These are phyloP conservation scores for Suhomyces faveliae DNA, from an alignment of 805 yeast species.

Conservation along the genomic window DNA sequence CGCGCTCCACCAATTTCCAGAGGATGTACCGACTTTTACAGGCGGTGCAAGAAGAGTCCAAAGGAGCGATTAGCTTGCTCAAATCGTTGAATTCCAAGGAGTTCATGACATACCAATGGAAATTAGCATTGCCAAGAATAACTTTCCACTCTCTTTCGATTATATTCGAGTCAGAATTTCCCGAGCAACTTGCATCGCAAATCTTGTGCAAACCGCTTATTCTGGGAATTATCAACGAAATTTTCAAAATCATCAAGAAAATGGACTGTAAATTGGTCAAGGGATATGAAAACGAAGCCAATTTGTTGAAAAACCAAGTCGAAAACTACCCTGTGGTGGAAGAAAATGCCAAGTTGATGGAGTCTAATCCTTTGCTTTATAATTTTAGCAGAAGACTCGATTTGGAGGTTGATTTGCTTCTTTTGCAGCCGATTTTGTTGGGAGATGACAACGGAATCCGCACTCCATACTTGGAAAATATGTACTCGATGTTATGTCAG, in stretches of 20 bases:
- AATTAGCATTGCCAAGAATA: constrained; percentile 72
- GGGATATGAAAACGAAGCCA: constrained; percentile 66
- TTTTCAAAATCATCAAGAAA: constrained; percentile 66
- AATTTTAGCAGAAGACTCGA: constrained; percentile 54
- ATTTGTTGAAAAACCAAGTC: constrained; percentile 54
- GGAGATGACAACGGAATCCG: constrained; percentile 87
- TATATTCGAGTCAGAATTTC: constrained; percentile 67
- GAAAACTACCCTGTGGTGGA: constrained; percentile 38
- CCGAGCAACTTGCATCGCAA: constrained; percentile 56
- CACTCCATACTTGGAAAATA: constrained; percentile 87
- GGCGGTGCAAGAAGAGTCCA: constrained; percentile 31
- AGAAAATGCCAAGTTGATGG: constrained; percentile 31
- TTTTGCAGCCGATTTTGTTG: constrained; percentile 81
- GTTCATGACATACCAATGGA: constrained; percentile 78
- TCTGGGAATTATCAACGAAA: constrained; percentile 75
- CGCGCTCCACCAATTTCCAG: constrained; percentile 16
- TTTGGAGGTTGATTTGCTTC: constrained; percentile 68
- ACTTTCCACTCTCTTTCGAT: constrained; percentile 77
- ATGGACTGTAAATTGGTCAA: constrained; percentile 74
- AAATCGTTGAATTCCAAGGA: constrained; percentile 53
- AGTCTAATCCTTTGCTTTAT: constrained; percentile 62
- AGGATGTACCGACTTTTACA: constrained; percentile 32
- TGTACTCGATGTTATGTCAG: constrained; percentile 77
- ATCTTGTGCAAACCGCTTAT: constrained; percentile 83
- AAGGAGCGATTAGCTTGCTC: constrained; percentile 44